These are phyloP conservation scores for Albifimbria verrucaria DNA, from an alignment of 2,329 filamentous ascomycete genomes.

Conservation along the genomic window DNA sequence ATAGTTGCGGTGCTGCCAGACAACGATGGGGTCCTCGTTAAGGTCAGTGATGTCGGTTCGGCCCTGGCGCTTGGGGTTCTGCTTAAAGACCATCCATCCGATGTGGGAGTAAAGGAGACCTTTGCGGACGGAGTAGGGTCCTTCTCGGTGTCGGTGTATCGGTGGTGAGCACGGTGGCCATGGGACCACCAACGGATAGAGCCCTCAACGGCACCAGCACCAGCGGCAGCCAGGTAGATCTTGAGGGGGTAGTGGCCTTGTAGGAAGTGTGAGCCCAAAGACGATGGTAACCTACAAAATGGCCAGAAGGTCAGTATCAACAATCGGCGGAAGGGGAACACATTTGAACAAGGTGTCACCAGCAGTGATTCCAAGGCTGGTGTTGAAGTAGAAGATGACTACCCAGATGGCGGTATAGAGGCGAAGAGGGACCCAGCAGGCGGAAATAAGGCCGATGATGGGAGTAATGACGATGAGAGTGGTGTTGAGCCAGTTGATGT, in stretches of 20 bases:
- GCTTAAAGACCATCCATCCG: slow-evolving; percentile 83
- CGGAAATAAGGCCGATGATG: slow-evolving; percentile 65
- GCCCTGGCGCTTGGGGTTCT: slow-evolving; percentile 77
- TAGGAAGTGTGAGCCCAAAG: slow-evolving; percentile 86
- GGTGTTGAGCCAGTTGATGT: slow-evolving; percentile 92
- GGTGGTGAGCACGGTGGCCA: slow-evolving; percentile 83
- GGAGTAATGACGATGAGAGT: slow-evolving; percentile 77
- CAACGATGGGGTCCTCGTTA: slow-evolving; percentile 75
- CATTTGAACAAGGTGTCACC: slow-evolving; percentile 38
- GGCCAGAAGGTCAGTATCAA: slow-evolving; percentile 3
- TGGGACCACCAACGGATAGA: slow-evolving; percentile 88
- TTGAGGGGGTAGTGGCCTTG: slow-evolving; percentile 73
- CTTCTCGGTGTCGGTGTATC: slow-evolving; percentile 90
- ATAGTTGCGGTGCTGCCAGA: slow-evolving; percentile 87
- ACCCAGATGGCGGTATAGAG: slow-evolving; percentile 71
- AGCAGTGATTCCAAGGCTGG: slow-evolving; percentile 75
- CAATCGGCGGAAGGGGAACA: background rate
- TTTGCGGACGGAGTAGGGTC: slow-evolving; percentile 91
- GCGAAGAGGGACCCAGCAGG: slow-evolving; percentile 75
- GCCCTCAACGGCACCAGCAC: slow-evolving; percentile 79
- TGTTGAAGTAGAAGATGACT: slow-evolving; percentile 78
- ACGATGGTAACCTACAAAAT: slow-evolving; percentile 48
- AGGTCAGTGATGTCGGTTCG: slow-evolving; percentile 77
- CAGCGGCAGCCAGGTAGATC: slow-evolving; percentile 77
- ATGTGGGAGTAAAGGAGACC: slow-evolving; percentile 70